phyloP scores from a whole-genome alignment of 1,284 basidiomycete genomes.

The Xerocomus minutiporus region DNA sequence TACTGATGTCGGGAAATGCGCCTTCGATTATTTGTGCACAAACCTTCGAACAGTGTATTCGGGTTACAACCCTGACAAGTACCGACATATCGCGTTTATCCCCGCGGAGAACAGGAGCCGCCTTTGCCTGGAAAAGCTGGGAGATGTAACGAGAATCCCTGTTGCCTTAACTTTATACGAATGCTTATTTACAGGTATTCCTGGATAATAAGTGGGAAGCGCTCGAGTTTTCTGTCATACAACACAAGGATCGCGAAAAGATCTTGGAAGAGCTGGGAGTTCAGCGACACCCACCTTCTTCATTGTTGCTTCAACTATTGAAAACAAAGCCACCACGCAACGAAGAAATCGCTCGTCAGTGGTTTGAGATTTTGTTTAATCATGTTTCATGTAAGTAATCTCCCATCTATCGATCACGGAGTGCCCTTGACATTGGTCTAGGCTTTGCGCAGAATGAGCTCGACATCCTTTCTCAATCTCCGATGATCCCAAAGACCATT shows the following conservation, averaged over 20 bases:
- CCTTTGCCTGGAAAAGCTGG: conserved; percentile 46
- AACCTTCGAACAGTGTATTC: conserved; percentile 59
- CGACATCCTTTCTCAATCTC: background rate
- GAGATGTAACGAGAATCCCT: conserved; percentile 43
- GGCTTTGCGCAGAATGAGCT: background rate
- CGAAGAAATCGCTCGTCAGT: background rate
- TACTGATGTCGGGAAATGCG: conserved; percentile 23
- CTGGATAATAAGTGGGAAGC: background rate
- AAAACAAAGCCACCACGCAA: background rate
- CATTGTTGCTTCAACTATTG: background rate
- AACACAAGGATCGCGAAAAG: background rate
- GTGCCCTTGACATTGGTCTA: background rate
- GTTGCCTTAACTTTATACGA: background rate
- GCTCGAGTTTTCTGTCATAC: background rate
- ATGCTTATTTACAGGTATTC: background rate
- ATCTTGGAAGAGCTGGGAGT: background rate
- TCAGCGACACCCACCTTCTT: background rate
- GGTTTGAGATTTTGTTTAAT: background rate
- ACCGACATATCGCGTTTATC: conserved; percentile 39
- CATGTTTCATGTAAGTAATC: background rate
- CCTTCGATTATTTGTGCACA: conserved; percentile 73
- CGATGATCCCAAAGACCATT: background rate
- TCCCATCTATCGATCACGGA: background rate
- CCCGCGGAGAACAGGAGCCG: background rate
- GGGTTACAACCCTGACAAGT: conserved; percentile 53